phyloP scores from a whole-genome alignment of 192 early-diverging fungal genomes.

The Chytriomyces sp. region DNA sequence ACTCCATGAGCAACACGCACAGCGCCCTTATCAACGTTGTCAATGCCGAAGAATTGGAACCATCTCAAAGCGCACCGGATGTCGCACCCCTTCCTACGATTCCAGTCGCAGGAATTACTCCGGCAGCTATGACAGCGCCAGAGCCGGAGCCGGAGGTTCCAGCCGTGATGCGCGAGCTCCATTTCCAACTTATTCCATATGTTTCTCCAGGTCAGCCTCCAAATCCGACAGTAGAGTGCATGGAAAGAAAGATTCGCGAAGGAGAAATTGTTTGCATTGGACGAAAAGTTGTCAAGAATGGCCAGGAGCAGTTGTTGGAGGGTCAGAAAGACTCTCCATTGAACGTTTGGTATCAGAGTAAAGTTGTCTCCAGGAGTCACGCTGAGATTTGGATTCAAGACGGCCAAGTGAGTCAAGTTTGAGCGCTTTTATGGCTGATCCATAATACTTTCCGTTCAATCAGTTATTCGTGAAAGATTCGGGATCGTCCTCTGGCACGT shows the following conservation, averaged over 20 bases:
- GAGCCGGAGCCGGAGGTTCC: too few relatives aligned
- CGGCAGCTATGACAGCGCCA: too few relatives aligned
- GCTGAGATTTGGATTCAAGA: conserved; percentile 90
- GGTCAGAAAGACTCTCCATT: conserved; percentile 38
- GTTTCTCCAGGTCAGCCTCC: conserved; percentile 33
- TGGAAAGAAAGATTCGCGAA: conserved; percentile 53
- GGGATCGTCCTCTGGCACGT: conserved; percentile 96
- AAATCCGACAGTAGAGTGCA: conserved; percentile 43
- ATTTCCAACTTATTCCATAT: conserved; percentile 53
- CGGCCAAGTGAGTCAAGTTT: conserved; percentile 56
- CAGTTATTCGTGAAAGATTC: conserved; percentile 95
- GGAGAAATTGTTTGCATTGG: conserved; percentile 48
- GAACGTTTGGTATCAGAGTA: conserved; percentile 63
- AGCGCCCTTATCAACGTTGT: too few relatives aligned
- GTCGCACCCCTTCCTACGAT: too few relatives aligned
- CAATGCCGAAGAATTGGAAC: too few relatives aligned
- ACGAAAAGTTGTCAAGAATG: conserved; percentile 52
- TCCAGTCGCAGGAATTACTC: too few relatives aligned
- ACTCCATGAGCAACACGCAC: too few relatives aligned
- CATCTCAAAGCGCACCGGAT: too few relatives aligned
- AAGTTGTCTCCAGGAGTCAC: conserved; percentile 91
- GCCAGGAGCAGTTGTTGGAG: conserved; percentile 38
- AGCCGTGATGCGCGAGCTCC: conserved; percentile 18
- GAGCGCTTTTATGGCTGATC: too few relatives aligned
- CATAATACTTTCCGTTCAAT: too few relatives aligned